Conservation (phyloP, 2,329 filamentous ascomycete genomes). For the Ophiostoma fasciatum region DNA sequence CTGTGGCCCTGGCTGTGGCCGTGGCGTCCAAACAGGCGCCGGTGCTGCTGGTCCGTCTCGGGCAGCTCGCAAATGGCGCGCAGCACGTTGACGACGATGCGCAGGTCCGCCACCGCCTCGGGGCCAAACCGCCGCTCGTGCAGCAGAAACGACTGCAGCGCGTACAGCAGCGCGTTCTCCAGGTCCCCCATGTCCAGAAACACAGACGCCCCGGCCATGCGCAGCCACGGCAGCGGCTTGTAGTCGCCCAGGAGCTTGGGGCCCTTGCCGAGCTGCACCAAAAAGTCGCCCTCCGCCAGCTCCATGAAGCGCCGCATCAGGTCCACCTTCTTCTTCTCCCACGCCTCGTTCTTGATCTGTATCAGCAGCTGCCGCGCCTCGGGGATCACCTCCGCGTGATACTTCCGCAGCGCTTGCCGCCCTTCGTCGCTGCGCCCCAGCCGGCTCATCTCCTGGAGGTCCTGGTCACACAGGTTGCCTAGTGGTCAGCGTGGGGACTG, state of each 20-base stretch:
- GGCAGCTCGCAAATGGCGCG: constrained; percentile 1
- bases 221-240: constrained; percentile 5
- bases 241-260: background rate
- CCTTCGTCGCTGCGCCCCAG: background rate
- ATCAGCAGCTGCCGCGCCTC: background rate
- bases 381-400: constrained; percentile 1
- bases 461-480: background rate
- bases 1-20: background rate
- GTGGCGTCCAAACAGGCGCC: background rate
- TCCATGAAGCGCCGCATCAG: background rate
- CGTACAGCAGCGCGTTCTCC: constrained; percentile 3
- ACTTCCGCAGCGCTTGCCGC: background rate
- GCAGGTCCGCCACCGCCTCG: constrained; percentile 1
- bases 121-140: background rate
- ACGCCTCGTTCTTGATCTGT: background rate
- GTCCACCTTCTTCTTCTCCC: background rate
- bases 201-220: constrained; percentile 4
- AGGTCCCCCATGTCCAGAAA: constrained; percentile 1
- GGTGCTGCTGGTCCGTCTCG: background rate
- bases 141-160: background rate
- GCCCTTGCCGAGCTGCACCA: background rate
- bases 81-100: constrained; percentile 1
- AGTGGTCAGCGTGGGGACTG: no score
- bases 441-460: background rate
- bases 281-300: constrained; percentile 1